Evolutionary conservation across 108 stramenopile species (phyloP).

Genomic region (Cyclotella sp.): DNA sequence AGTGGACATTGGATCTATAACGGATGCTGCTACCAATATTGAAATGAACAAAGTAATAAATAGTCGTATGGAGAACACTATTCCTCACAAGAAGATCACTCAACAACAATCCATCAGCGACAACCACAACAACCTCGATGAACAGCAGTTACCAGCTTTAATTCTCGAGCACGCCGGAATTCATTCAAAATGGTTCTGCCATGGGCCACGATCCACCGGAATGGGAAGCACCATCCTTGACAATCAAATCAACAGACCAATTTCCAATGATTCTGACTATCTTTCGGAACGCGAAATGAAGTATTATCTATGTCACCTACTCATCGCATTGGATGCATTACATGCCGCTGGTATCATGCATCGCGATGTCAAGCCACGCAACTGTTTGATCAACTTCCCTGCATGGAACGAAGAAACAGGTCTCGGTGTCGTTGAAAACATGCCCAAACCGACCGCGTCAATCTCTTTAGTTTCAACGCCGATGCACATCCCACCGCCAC

Average conservation of each 20-base stretch:
- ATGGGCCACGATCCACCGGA: constrained; percentile 39
- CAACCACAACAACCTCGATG: constrained; percentile 12
- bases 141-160: constrained; percentile 73
- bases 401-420: not conserved
- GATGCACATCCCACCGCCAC: constrained; percentile 30
- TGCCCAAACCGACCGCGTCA: not conserved
- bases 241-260: constrained; percentile 4
- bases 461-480: not conserved
- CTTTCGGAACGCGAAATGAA: constrained; percentile 86
- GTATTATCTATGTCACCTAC: constrained; percentile 88
- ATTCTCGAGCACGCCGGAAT: constrained; percentile 88
- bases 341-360: constrained; percentile 93
- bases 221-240: not conserved
- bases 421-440: constrained; percentile 8
- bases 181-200: constrained; percentile 87
- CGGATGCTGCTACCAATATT: constrained; percentile 14
- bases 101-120: not conserved
- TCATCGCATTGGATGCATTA: constrained; percentile 84
- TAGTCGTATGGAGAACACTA: not conserved
- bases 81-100: not conserved
- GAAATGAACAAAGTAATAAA: not conserved
- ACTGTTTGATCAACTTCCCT: constrained; percentile 80
- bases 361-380: constrained; percentile 95
- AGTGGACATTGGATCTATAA: constrained; percentile 33
- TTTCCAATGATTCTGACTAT: constrained; percentile 28